These are phyloP conservation scores for Stachybotrys chlorohalonatus DNA, from an alignment of 2,329 filamentous ascomycete species.

Conservation along the genomic window DNA sequence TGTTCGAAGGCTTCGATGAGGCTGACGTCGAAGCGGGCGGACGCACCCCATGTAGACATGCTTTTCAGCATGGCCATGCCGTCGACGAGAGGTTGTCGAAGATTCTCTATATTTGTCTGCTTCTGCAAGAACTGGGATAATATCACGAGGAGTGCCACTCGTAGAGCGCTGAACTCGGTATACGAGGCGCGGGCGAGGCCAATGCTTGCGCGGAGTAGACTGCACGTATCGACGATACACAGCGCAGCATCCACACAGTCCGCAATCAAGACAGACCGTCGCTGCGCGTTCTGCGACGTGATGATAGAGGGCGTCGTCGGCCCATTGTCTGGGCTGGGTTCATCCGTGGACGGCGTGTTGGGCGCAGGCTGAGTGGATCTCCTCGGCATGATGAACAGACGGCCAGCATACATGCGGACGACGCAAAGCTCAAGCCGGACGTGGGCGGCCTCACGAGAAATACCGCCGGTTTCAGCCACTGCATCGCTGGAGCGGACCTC, in stretches of 20 bases:
- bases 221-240: slow-evolving; percentile 40
- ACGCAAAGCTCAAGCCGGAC: slow-evolving; percentile 43
- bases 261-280: slow-evolving; percentile 31
- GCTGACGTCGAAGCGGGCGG: neutral
- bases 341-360: slow-evolving; percentile 5
- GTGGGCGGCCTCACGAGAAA: slow-evolving; percentile 40
- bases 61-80: slow-evolving; percentile 1
- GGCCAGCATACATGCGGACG: slow-evolving; percentile 42
- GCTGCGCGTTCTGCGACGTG: slow-evolving; percentile 18
- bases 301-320: slow-evolving; percentile 15
- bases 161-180: slow-evolving; percentile 46
- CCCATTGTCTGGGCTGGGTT: slow-evolving; percentile 19
- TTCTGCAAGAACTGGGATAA: slow-evolving; percentile 5
- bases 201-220: slow-evolving; percentile 36
- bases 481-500: slow-evolving; percentile 26
- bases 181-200: slow-evolving; percentile 46
- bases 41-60: neutral
- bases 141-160: slow-evolving; percentile 41
- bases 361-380: slow-evolving; percentile 10
- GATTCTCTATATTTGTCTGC: neutral
- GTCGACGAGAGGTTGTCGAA: neutral
- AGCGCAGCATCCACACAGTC: slow-evolving; percentile 45
- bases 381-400: slow-evolving; percentile 39
- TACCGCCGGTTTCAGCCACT: slow-evolving; percentile 23
- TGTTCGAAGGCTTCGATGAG: slow-evolving; percentile 1